phyloP scores from a whole-genome alignment of 192 early-diverging fungal genomes.

The Umbelopsis isabellina region DNA sequence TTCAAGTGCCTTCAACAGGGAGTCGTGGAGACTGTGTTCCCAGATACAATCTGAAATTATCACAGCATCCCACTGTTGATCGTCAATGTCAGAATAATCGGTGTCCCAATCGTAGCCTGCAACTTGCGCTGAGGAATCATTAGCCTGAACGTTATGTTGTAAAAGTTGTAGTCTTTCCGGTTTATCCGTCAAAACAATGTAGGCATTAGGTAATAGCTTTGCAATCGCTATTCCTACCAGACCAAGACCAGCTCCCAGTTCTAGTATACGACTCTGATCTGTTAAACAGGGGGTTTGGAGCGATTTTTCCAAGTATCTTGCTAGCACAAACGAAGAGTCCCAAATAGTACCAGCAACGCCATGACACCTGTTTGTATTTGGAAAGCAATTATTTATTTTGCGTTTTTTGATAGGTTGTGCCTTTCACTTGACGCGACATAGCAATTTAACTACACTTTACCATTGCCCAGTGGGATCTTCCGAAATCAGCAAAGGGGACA shows the following conservation, averaged over 20 bases:
- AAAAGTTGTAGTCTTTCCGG: neutral
- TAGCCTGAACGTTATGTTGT: conserved; percentile 3
- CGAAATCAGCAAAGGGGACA: neutral
- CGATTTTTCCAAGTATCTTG: conserved; percentile 7
- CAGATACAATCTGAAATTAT: conserved; percentile 4
- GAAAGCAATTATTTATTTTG: neutral
- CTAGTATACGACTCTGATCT: neutral
- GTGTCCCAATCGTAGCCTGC: neutral
- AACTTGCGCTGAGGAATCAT: neutral
- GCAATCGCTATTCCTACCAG: conserved; percentile 1
- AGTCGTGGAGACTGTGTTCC: neutral
- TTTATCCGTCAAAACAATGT: conserved; percentile 9
- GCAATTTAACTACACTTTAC: neutral
- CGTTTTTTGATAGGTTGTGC: neutral
- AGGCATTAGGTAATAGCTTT: neutral
- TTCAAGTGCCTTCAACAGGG: neutral
- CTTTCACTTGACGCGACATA: conserved; percentile 4
- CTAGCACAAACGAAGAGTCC: conserved; percentile 11
- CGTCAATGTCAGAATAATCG: neutral
- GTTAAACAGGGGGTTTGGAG: neutral
- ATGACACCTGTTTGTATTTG: neutral
- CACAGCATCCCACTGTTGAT: conserved; percentile 4
- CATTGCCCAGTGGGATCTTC: conserved; percentile 18
- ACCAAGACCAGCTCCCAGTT: conserved; percentile 17
- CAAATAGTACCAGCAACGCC: conserved; percentile 17